A percentile compares a stretch with the other conserved stretches of the same genome.
These are phyloP conservation scores for Cladosporium sp. DNA, from an alignment of 2,329 filamentous ascomycete genomes.

Conservation along the genomic window DNA sequence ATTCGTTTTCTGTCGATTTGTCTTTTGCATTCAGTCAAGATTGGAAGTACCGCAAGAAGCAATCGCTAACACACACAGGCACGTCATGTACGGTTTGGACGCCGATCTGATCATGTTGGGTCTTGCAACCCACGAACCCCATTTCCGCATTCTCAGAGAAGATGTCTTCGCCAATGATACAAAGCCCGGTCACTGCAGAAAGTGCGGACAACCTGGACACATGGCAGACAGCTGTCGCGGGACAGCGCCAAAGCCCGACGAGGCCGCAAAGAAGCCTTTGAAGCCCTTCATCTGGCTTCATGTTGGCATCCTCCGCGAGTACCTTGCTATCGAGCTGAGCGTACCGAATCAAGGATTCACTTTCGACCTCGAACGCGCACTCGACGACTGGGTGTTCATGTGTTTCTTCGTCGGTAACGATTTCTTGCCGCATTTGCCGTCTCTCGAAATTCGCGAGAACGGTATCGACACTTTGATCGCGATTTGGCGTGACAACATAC, in stretches of 20 bases:
- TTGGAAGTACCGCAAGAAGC: neutral
- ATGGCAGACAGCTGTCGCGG: conserved; percentile 84
- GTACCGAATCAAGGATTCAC: conserved; percentile 80
- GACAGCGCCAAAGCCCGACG: conserved; percentile 72
- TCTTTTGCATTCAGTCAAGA: neutral
- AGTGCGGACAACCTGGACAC: conserved; percentile 92
- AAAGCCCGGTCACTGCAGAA: conserved; percentile 76
- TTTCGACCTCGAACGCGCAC: conserved; percentile 89
- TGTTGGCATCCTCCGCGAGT: conserved; percentile 87
- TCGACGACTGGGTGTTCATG: conserved; percentile 99
- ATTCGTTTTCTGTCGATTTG: conserved; percentile 16
- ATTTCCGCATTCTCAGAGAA: conserved; percentile 93
- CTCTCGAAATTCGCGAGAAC: conserved; percentile 93
- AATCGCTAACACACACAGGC: conserved; percentile 50
- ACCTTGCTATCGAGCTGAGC: conserved; percentile 84
- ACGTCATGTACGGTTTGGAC: conserved; percentile 97
- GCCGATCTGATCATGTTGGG: conserved; percentile 99
- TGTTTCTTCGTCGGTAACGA: conserved; percentile 99
- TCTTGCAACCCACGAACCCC: conserved; percentile 92
- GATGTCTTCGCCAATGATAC: conserved; percentile 93
- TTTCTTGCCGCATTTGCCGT: conserved; percentile 95
- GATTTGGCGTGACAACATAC: conserved; percentile 95
- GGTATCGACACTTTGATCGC: conserved; percentile 93
- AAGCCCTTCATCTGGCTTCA: conserved; percentile 99
- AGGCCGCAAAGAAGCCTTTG: conserved; percentile 74